phyloP scores from a whole-genome alignment of 1,284 basidiomycete genomes.

The Tilletia horrida region DNA sequence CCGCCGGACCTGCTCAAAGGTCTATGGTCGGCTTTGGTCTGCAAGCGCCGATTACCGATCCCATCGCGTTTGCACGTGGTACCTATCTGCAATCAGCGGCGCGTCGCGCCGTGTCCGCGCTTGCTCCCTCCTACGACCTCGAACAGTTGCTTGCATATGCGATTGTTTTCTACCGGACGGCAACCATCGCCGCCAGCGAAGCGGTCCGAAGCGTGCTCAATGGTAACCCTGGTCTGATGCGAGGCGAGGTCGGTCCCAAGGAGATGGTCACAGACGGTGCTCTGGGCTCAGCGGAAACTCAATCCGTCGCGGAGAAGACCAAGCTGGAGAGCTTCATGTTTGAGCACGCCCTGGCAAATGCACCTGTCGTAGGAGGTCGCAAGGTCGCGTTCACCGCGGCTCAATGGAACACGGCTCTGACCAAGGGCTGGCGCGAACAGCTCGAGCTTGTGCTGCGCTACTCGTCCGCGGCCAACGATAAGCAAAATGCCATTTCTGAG shows the following conservation, averaged over 20 bases:
- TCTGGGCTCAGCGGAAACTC: background rate
- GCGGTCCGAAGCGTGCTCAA: constrained; percentile 47
- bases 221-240: constrained; percentile 46
- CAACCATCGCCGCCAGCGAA: constrained; percentile 50
- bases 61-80: constrained; percentile 1
- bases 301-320: constrained; percentile 32
- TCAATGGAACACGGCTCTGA: constrained; percentile 14
- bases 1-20: constrained; percentile 14
- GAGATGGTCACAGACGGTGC: background rate
- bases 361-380: background rate
- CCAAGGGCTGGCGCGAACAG: constrained; percentile 50
- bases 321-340: constrained; percentile 33
- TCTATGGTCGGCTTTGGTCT: constrained; percentile 10
- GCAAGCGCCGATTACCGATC: background rate
- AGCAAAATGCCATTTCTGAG: background rate
- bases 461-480: constrained; percentile 27
- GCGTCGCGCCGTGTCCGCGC: constrained; percentile 32
- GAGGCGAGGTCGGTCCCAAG: constrained; percentile 39
- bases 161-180: constrained; percentile 54
- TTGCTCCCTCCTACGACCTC: constrained; percentile 50
- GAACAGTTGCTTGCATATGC: constrained; percentile 50
- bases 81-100: constrained; percentile 28
- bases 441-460: constrained; percentile 44
- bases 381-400: background rate
- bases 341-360: background rate